These are phyloP conservation scores for Beauveria varroae DNA, from an alignment of 2,329 filamentous ascomycete genomes.

Conservation along the genomic window DNA sequence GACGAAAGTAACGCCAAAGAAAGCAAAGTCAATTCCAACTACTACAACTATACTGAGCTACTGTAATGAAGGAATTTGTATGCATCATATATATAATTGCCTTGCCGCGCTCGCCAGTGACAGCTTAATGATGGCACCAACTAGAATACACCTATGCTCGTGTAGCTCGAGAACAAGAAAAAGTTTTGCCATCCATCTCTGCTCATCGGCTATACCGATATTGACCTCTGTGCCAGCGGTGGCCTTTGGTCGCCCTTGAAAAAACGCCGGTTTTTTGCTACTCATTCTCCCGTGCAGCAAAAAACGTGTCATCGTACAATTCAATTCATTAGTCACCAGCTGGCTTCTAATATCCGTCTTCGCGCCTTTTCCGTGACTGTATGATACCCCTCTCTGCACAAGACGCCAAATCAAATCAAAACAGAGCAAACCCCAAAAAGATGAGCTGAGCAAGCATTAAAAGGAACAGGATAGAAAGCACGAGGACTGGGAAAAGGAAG, in stretches of 20 bases:
- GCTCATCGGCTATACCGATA: background rate
- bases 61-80: background rate
- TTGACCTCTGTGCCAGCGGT: background rate
- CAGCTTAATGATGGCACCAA: background rate
- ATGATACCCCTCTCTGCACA: background rate
- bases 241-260: background rate
- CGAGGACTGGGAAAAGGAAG: background rate
- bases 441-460: background rate
- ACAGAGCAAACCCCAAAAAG: background rate
- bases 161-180: background rate
- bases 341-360: background rate
- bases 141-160: background rate
- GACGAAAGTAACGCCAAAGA: too few relatives aligned
- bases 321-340: background rate
- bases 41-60: background rate
- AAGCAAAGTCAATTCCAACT: background rate
- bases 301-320: background rate
- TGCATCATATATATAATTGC: constrained; percentile 1
- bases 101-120: background rate
- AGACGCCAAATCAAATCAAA: background rate
- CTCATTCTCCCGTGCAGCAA: constrained; percentile 1
- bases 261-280: constrained; percentile 2
- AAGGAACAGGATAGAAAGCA: background rate
- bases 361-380: background rate
- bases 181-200: background rate